Percentiles rank a stretch among this genome's conserved stretches.
Conservation (phyloP, 1,284 basidiomycete species). For the Butyriboletus appendiculatus region DNA sequence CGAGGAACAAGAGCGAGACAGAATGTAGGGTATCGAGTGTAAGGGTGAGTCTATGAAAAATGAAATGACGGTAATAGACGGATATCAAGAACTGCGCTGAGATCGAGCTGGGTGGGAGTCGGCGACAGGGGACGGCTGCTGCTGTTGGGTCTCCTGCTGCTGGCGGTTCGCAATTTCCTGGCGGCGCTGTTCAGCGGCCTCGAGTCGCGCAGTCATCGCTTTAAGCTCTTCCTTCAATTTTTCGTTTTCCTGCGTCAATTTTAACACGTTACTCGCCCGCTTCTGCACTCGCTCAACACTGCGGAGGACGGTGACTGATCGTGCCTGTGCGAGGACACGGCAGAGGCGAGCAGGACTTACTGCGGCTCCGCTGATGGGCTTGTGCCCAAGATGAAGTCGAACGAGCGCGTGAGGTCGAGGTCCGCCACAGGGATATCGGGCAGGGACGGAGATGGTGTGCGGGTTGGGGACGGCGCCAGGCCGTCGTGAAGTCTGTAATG, state of each 20-base stretch:
- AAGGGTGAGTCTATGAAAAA: slow-evolving; percentile 15
- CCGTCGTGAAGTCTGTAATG: slow-evolving; percentile 19
- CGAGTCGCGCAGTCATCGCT: slow-evolving; percentile 72
- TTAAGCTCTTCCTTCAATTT: slow-evolving; percentile 71
- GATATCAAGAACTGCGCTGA: slow-evolving; percentile 26
- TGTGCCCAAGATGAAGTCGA: slow-evolving; percentile 48
- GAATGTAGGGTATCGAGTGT: slow-evolving; percentile 30
- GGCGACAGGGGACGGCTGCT: slow-evolving; percentile 18
- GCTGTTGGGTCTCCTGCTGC: slow-evolving; percentile 30
- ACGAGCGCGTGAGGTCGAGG: slow-evolving; percentile 49
- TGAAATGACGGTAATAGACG: slow-evolving; percentile 31
- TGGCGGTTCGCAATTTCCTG: slow-evolving; percentile 50
- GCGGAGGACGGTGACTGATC: slow-evolving; percentile 27
- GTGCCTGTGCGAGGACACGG: slow-evolving; percentile 17
- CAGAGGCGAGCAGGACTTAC: slow-evolving; percentile 34
- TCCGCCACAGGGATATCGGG: slow-evolving; percentile 56
- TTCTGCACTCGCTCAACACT: slow-evolving; percentile 68
- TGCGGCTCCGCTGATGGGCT: slow-evolving; percentile 22
- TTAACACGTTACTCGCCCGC: slow-evolving; percentile 73
- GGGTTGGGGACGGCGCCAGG: slow-evolving; percentile 23
- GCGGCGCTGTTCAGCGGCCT: slow-evolving; percentile 67
- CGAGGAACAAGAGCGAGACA: slow-evolving; percentile 10
- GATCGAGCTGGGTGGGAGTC: slow-evolving; percentile 18
- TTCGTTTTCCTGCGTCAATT: slow-evolving; percentile 74
- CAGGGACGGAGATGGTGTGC: slow-evolving; percentile 41